phyloP scores from a whole-genome alignment of 1,284 basidiomycete genomes.

The Melanopsichium pennsylvanicum region DNA sequence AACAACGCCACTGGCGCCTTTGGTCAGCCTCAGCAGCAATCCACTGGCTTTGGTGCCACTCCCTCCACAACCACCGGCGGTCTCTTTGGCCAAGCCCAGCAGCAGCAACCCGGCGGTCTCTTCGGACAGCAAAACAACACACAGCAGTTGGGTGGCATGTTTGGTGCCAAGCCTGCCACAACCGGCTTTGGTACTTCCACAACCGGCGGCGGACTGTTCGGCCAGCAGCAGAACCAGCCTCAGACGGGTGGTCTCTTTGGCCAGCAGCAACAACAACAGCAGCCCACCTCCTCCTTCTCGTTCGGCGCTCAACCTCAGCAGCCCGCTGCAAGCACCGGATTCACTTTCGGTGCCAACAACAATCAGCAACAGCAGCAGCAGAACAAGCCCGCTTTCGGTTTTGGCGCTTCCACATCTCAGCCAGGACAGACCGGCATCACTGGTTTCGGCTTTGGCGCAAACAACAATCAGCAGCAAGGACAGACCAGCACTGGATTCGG shows the following conservation, averaged over 20 bases:
- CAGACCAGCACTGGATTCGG: slow-evolving; percentile 42
- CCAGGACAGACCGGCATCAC: slow-evolving; percentile 37
- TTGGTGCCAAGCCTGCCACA: slow-evolving; percentile 60
- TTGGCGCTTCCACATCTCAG: slow-evolving; percentile 42
- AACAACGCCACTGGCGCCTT: slow-evolving; percentile 27
- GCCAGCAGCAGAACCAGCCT: slow-evolving; percentile 50
- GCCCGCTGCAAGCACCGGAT: slow-evolving; percentile 48
- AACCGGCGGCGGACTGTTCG: slow-evolving; percentile 61
- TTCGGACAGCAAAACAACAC: slow-evolving; percentile 66
- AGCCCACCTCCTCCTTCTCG: slow-evolving; percentile 43
- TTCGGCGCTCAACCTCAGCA: slow-evolving; percentile 63
- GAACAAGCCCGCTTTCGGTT: slow-evolving; percentile 52
- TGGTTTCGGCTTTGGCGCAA: slow-evolving; percentile 47
- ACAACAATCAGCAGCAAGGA: slow-evolving; percentile 27
- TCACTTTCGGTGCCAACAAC: slow-evolving; percentile 50
- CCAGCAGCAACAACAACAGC: slow-evolving; percentile 51
- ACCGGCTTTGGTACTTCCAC: slow-evolving; percentile 48
- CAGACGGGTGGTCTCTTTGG: slow-evolving; percentile 62
- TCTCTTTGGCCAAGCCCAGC: slow-evolving; percentile 54
- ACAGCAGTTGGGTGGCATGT: slow-evolving; percentile 64
- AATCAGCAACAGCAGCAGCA: slow-evolving; percentile 44
- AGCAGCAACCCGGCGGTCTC: slow-evolving; percentile 55
- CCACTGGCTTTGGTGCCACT: slow-evolving; percentile 45
- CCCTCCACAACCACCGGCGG: slow-evolving; percentile 26
- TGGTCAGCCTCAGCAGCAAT: slow-evolving; percentile 50